Percentiles rank a stretch among this genome's conserved stretches.
phyloP scores from a whole-genome alignment of 495 filamentous ascomycete genomes.

The Hamigera avellanea region DNA sequence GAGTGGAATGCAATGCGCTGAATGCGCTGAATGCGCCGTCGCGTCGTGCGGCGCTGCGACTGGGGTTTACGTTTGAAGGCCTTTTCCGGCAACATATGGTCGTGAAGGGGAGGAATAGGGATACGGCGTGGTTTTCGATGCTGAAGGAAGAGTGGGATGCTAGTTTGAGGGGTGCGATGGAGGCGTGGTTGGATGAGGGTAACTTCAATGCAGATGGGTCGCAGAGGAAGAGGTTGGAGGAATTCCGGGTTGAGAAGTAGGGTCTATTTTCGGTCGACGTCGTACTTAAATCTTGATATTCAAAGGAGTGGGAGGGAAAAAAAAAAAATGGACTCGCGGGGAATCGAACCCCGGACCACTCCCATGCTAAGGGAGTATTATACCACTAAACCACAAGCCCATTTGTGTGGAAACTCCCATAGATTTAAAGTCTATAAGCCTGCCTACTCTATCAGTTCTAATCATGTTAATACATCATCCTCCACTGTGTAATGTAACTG shows the following conservation, averaged over 20 bases:
- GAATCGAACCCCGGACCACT: conserved; percentile 48
- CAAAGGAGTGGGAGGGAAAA: no score
- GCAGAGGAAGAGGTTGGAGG: conserved; percentile 28
- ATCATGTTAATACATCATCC: no score
- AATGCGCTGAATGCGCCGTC: conserved; percentile 37
- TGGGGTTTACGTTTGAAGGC: conserved; percentile 44
- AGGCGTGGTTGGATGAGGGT: conserved; percentile 31
- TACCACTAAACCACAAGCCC: conserved; percentile 30
- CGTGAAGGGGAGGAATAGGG: conserved; percentile 40
- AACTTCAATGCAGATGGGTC: conserved; percentile 38
- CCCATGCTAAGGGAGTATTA: conserved; percentile 36
- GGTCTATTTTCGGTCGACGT: no score
- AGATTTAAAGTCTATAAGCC: no score
- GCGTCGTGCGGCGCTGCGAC: conserved; percentile 33
- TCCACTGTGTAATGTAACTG: no score
- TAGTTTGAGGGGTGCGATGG: conserved; percentile 27
- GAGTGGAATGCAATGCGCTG: conserved; percentile 56
- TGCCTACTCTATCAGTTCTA: no score
- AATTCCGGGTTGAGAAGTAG: conserved; percentile 5
- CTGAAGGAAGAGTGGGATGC: conserved; percentile 40
- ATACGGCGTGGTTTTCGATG: conserved; percentile 45
- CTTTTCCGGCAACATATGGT: conserved; percentile 46
- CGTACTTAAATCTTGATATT: no score
- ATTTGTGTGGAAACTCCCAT: no score
- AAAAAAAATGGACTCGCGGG: conserved; percentile 20